Evolutionary conservation across 768 basidiomycete species (phyloP).

Genomic region (Leccinum ochraceum): DNA sequence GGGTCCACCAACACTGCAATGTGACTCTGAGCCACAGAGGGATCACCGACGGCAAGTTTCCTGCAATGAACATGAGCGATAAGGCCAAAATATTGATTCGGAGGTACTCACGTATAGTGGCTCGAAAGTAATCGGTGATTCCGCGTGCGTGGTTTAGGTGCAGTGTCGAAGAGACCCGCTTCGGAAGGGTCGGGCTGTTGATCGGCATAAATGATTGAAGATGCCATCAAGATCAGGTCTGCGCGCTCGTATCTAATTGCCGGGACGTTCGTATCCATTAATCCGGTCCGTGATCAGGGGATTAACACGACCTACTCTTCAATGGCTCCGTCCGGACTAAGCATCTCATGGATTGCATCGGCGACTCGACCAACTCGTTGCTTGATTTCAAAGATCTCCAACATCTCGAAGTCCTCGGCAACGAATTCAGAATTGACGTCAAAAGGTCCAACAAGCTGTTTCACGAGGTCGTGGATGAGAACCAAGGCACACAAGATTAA

Average conservation of each 20-base stretch:
- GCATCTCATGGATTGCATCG: slow-evolving; percentile 58
- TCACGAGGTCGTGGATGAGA: slow-evolving; percentile 7
- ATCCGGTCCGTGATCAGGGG: background rate
- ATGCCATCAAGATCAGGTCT: slow-evolving; percentile 60
- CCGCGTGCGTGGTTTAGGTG: slow-evolving; percentile 55
- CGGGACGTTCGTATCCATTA: slow-evolving; percentile 1
- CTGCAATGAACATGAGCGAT: slow-evolving; percentile 38
- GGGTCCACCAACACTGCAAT: slow-evolving; percentile 82
- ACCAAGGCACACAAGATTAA: background rate
- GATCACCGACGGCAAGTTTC: slow-evolving; percentile 68
- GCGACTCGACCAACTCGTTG: slow-evolving; percentile 72
- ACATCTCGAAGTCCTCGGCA: slow-evolving; percentile 67
- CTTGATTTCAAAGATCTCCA: slow-evolving; percentile 73
- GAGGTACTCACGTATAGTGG: slow-evolving; percentile 59
- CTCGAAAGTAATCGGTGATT: slow-evolving; percentile 62
- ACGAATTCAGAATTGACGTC: slow-evolving; percentile 51
- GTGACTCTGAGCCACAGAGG: slow-evolving; percentile 63
- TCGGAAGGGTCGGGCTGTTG: slow-evolving; percentile 75
- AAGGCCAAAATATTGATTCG: background rate
- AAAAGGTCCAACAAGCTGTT: slow-evolving; percentile 79
- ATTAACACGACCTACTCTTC: slow-evolving; percentile 42
- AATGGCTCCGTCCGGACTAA: slow-evolving; percentile 37
- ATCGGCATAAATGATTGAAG: slow-evolving; percentile 72
- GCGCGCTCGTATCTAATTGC: slow-evolving; percentile 51
- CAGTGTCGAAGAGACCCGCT: slow-evolving; percentile 68